Base-by-base conservation (phyloP, 257 asterid genomes). In the Fraxinus anomala region DNA sequence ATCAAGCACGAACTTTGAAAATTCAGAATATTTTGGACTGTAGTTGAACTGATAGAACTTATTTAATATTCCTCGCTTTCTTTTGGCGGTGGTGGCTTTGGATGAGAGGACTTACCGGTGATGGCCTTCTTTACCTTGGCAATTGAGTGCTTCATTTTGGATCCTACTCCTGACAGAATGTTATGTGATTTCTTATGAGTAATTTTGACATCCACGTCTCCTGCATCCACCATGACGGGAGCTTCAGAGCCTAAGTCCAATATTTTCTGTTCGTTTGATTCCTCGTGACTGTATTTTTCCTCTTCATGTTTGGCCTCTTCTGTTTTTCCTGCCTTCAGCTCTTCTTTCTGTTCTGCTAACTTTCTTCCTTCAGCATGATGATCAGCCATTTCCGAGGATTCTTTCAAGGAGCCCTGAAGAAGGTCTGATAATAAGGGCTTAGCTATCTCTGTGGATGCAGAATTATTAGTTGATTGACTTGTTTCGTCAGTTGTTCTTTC, bases 61-160 rank as follows among this genome's bases (percentile, higher is more conserved):
- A 39, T 71, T 61, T 34, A 71, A 30, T 9, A 61, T 47, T 69
- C 36, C 36, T 75, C 59, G 39, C 73, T 83, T 77, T 84, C 77
- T 80, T 86, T 88, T 14, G 96, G 91, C 63, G 93, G 88, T 26
- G 89, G 70, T 73, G 91, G 77, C 86, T 85, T 92, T 70, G 91
- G 86, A 51, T 84, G 88, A 54, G 92, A 82, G 75, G 96, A 88
- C 81, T 87, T 91, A 10, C 97, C 93, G 1, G 92, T 92, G 74
- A 92, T 94, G 73, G 86, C 97, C 86, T 91, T 94, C 88, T 89
- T 94, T 66, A 94, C 98, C 83, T 92, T 94, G 81, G 96, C 90
- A 70, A 94, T 89, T 12, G 98, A 94, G 81, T 90, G 92, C 91
- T 94, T 94, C 81, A 94, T 92, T 73, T 92, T 94, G 10, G 98